These are phyloP conservation scores for Apostasia shenzhenica DNA, from an alignment of 106 monocot species.

Conservation along the genomic window DNA sequence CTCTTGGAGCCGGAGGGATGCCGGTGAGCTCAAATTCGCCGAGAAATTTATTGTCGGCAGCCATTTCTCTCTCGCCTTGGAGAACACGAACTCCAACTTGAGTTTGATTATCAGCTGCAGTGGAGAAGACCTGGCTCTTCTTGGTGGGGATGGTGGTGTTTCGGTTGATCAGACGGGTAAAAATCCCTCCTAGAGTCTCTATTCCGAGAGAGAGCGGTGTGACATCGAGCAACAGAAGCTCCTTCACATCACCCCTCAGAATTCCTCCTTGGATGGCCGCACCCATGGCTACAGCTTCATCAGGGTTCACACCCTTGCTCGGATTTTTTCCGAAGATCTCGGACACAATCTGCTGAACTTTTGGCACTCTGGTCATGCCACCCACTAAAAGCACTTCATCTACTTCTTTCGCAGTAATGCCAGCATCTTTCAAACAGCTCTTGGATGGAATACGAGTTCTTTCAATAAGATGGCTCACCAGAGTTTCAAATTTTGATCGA, in stretches of 20 bases:
- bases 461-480: slow-evolving; percentile 20
- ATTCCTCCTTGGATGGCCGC: slow-evolving; percentile 23
- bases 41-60: slow-evolving; percentile 50
- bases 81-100: slow-evolving; percentile 49
- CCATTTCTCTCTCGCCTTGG: slow-evolving; percentile 68
- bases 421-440: slow-evolving; percentile 22
- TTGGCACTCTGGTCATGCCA: slow-evolving; percentile 28
- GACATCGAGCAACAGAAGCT: slow-evolving; percentile 17
- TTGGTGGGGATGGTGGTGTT: slow-evolving; percentile 24
- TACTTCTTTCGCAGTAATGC: slow-evolving; percentile 10
- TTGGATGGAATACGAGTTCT: slow-evolving; percentile 14
- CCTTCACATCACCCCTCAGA: slow-evolving; percentile 16
- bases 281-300: slow-evolving; percentile 31
- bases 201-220: slow-evolving; percentile 19
- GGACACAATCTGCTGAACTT: slow-evolving; percentile 18
- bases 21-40: slow-evolving; percentile 55
- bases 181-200: slow-evolving; percentile 28
- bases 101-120: slow-evolving; percentile 64
- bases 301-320: slow-evolving; percentile 22
- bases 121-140: slow-evolving; percentile 48
- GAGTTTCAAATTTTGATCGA: slow-evolving; percentile 18
- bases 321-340: slow-evolving; percentile 19
- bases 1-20: slow-evolving; percentile 60
- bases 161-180: slow-evolving; percentile 25
- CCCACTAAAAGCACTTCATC: slow-evolving; percentile 29